Evolutionary conservation across 2,329 filamentous ascomycete species (phyloP).

Genomic region (Trichoderma lentiforme): DNA sequence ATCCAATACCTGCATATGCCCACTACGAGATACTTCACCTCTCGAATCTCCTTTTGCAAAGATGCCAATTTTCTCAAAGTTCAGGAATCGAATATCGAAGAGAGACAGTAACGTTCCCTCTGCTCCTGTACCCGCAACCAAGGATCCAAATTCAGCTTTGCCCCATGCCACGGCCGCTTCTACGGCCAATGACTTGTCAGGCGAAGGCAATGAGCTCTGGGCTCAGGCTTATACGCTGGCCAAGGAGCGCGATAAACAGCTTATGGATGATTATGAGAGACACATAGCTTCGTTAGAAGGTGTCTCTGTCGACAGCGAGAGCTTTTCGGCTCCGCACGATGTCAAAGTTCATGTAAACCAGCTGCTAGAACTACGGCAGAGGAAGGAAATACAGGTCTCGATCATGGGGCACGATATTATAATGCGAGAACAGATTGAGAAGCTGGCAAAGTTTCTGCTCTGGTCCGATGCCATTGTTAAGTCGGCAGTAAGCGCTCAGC

Average conservation of each 20-base stretch:
- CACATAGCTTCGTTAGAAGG: background rate
- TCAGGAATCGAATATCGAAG: background rate
- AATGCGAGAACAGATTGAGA: constrained; percentile 24
- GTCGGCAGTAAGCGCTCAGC: constrained; percentile 23
- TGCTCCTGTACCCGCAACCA: background rate
- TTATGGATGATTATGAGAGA: background rate
- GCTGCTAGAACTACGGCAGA: background rate
- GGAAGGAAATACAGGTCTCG: background rate
- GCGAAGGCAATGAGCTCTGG: background rate
- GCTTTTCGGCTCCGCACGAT: background rate
- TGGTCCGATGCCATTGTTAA: constrained; percentile 25
- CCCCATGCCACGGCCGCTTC: background rate
- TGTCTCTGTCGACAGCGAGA: background rate
- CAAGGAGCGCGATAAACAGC: background rate
- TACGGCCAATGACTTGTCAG: background rate
- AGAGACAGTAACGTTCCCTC: background rate
- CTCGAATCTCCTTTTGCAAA: background rate
- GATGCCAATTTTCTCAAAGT: background rate
- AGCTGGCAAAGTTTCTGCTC: constrained; percentile 23
- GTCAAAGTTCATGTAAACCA: background rate
- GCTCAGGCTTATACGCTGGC: background rate
- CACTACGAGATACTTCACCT: background rate
- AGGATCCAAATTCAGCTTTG: background rate
- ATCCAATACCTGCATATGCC: background rate
- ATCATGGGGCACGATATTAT: constrained; percentile 23